phyloP scores from a whole-genome alignment of 1,284 basidiomycete genomes.

The Entoloma clypeatum region DNA sequence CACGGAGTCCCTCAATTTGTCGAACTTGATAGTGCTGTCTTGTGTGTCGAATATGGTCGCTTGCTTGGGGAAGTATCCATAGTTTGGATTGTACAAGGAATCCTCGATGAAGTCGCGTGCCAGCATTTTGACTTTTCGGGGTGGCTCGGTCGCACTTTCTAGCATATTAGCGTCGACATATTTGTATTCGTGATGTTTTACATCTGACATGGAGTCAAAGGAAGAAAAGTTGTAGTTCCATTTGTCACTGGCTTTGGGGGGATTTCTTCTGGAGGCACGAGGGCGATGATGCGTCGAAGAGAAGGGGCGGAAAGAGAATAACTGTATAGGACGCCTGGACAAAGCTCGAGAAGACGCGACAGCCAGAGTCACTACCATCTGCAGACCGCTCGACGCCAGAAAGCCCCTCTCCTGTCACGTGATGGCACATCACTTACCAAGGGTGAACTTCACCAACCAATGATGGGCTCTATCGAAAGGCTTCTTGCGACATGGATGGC shows the following conservation, averaged over 20 bases:
- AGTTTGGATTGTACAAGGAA: constrained; percentile 93
- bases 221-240: constrained; percentile 68
- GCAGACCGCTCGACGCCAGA: constrained; percentile 6
- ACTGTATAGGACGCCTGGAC: constrained; percentile 19
- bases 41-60: constrained; percentile 81
- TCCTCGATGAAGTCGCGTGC: constrained; percentile 97
- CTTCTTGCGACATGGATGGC: constrained; percentile 74
- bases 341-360: constrained; percentile 29
- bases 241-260: constrained; percentile 42
- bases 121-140: constrained; percentile 87
- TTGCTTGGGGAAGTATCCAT: constrained; percentile 95
- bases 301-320: constrained; percentile 17
- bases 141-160: constrained; percentile 58
- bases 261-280: constrained; percentile 16
- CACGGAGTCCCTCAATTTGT: constrained; percentile 57
- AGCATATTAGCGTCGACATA: constrained; percentile 76
- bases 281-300: constrained; percentile 22
- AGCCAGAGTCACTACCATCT: constrained; percentile 33
- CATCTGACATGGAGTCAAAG: constrained; percentile 45
- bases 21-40: constrained; percentile 70
- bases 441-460: background rate
- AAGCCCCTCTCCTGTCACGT: background rate
- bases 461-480: constrained; percentile 38
- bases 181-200: constrained; percentile 51
- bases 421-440: background rate